Evolutionary conservation across 73 alveolate genomes (phyloP).

Genomic region (Paramecium biaurelia): DNA sequence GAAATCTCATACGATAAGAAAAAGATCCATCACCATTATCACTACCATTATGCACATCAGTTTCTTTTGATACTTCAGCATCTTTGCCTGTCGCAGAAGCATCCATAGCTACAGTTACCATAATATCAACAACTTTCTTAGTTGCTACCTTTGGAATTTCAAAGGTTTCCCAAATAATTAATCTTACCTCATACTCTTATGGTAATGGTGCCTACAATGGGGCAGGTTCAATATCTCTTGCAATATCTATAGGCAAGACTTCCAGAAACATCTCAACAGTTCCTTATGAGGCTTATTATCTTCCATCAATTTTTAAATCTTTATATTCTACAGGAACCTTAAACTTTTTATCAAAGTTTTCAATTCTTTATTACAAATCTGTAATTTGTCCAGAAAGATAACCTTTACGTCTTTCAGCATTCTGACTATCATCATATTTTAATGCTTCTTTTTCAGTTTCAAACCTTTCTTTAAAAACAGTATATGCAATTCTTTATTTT

Average conservation of each 20-base stretch:
- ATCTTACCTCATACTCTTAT: slow-evolving; percentile 92
- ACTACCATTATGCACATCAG: slow-evolving; percentile 94
- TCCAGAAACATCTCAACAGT: slow-evolving; percentile 92
- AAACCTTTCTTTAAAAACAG: slow-evolving; percentile 64
- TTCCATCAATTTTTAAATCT: slow-evolving; percentile 77
- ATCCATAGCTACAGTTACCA: slow-evolving; percentile 83
- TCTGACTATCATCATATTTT: slow-evolving; percentile 47
- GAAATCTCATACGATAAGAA: slow-evolving; percentile 77
- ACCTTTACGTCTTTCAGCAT: slow-evolving; percentile 52
- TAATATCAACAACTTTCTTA: slow-evolving; percentile 85
- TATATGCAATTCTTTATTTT: slow-evolving; percentile 55
- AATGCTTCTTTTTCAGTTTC: slow-evolving; percentile 5
- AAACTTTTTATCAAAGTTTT: slow-evolving; percentile 66
- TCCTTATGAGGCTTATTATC: slow-evolving; percentile 86
- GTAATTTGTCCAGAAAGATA: slow-evolving; percentile 49
- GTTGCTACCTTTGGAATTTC: slow-evolving; percentile 91
- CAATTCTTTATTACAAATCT: not conserved
- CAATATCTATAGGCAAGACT: slow-evolving; percentile 80
- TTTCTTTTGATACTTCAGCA: slow-evolving; percentile 77
- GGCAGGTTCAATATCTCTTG: slow-evolving; percentile 78
- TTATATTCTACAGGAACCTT: slow-evolving; percentile 87
- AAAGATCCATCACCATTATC: slow-evolving; percentile 94
- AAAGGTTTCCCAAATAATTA: slow-evolving; percentile 94
- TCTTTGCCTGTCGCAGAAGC: slow-evolving; percentile 89
- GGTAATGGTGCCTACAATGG: slow-evolving; percentile 78